Conservation (phyloP, 768 basidiomycete genomes). For the Lactarius akahatsu region DNA sequence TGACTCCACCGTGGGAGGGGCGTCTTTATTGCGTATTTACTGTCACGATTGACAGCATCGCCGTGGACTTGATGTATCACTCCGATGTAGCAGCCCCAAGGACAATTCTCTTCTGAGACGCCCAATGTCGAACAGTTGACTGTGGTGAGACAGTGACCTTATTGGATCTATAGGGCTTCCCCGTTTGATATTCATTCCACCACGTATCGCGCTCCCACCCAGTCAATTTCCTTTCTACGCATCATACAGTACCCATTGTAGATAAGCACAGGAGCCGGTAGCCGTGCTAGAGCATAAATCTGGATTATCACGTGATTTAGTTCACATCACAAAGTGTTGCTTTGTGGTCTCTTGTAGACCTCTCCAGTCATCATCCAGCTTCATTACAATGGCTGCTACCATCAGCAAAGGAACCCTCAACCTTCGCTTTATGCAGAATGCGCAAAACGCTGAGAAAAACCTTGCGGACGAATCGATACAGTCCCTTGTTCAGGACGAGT, state of each 20-base stretch:
- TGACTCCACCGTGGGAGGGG: constrained; percentile 3
- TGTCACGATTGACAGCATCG: constrained; percentile 24
- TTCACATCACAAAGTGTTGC: background rate
- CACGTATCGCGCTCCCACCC: background rate
- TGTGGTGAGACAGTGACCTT: constrained; percentile 5
- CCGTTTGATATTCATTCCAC: background rate
- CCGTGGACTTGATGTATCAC: constrained; percentile 22
- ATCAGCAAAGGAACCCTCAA: constrained; percentile 28
- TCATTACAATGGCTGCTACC: constrained; percentile 16
- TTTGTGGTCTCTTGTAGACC: background rate
- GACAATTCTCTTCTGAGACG: constrained; percentile 10
- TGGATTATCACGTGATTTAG: background rate
- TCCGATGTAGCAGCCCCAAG: constrained; percentile 10
- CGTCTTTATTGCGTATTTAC: background rate
- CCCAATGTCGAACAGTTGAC: background rate
- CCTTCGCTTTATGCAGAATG: constrained; percentile 30
- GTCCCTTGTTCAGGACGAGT: constrained; percentile 20
- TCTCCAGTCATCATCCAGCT: background rate
- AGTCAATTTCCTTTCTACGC: background rate
- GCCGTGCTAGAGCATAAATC: background rate
- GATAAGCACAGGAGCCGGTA: background rate
- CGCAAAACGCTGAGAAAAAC: constrained; percentile 2
- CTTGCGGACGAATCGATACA: background rate
- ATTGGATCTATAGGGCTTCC: constrained; percentile 1
- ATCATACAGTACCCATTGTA: background rate